These are phyloP conservation scores for Theileria equi DNA, from an alignment of 169 alveolate genomes.

Conservation along the genomic window DNA sequence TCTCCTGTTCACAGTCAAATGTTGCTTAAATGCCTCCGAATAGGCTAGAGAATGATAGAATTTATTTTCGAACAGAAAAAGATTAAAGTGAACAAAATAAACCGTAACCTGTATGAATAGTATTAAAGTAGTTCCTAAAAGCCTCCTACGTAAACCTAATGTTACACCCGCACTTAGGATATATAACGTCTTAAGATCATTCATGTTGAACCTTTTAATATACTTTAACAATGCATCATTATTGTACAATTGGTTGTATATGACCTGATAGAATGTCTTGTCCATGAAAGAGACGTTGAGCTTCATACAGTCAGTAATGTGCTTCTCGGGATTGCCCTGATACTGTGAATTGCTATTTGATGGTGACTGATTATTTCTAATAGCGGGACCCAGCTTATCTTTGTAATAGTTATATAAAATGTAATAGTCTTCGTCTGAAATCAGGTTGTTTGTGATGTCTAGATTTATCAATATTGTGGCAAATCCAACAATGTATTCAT, in stretches of 20 bases:
- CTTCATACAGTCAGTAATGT: neutral
- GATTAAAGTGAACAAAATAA: constrained; percentile 17
- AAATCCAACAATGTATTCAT: constrained; percentile 60
- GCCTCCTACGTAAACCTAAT: constrained; percentile 45
- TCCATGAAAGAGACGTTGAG: constrained; percentile 15
- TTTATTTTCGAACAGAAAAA: constrained; percentile 23
- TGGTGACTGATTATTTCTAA: neutral
- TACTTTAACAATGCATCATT: constrained; percentile 32
- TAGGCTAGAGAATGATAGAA: neutral
- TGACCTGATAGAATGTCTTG: constrained; percentile 23
- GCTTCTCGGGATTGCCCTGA: neutral
- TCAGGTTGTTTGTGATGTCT: constrained; percentile 10
- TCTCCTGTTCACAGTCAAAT: constrained; percentile 4
- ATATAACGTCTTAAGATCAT: constrained; percentile 41
- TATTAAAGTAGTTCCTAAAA: constrained; percentile 48
- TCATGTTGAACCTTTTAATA: constrained; percentile 2
- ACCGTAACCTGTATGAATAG: constrained; percentile 42
- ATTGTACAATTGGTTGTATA: constrained; percentile 31
- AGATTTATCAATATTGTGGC: constrained; percentile 38
- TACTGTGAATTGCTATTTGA: neutral
- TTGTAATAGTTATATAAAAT: constrained; percentile 17
- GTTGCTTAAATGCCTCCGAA: neutral
- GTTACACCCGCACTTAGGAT: constrained; percentile 59
- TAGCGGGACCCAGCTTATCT: constrained; percentile 12
- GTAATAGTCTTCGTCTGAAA: constrained; percentile 45